Percentiles rank a stretch among this genome's conserved stretches.
phyloP scores from a whole-genome alignment of 768 basidiomycete species.

The Hericium erinaceus region DNA sequence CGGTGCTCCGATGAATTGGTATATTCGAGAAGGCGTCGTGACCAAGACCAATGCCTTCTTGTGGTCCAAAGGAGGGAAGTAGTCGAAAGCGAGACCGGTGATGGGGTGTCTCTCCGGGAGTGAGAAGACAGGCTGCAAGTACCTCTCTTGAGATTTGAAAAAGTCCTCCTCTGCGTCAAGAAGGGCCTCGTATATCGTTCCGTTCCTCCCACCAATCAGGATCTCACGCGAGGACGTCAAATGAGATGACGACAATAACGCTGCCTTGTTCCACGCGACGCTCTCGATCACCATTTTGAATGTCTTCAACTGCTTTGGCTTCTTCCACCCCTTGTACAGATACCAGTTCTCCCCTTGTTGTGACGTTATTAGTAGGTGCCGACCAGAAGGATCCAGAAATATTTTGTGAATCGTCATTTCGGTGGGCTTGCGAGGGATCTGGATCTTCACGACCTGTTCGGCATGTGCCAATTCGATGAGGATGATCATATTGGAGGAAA shows the following conservation, averaged over 20 bases:
- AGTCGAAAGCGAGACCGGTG: conserved; percentile 78
- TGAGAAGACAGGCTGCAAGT: conserved; percentile 63
- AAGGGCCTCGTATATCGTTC: conserved; percentile 80
- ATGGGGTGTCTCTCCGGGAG: conserved; percentile 76
- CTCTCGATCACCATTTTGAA: conserved; percentile 87
- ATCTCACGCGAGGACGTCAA: conserved; percentile 76
- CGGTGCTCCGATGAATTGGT: conserved; percentile 73
- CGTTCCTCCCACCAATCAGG: conserved; percentile 78
- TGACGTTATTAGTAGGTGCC: conserved; percentile 83
- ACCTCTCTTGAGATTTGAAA: conserved; percentile 82
- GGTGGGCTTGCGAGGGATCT: conserved; percentile 61
- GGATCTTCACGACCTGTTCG: conserved; percentile 78
- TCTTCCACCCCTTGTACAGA: conserved; percentile 71
- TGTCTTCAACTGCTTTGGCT: conserved; percentile 66
- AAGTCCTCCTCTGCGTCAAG: conserved; percentile 88
- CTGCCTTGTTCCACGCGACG: conserved; percentile 81
- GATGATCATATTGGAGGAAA: conserved; percentile 66
- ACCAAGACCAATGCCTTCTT: conserved; percentile 63
- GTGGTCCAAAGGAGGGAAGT: conserved; percentile 55
- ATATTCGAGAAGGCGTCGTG: conserved; percentile 82
- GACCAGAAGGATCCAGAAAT: conserved; percentile 88
- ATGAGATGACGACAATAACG: conserved; percentile 52
- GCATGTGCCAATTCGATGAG: conserved; percentile 86
- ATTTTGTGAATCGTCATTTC: conserved; percentile 75
- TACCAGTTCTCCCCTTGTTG: conserved; percentile 92